A percentile compares a stretch with the other conserved stretches of the same genome.
Evolutionary conservation across 2,329 filamentous ascomycete genomes (phyloP).

Genomic region (Aspergillus ibericus): DNA sequence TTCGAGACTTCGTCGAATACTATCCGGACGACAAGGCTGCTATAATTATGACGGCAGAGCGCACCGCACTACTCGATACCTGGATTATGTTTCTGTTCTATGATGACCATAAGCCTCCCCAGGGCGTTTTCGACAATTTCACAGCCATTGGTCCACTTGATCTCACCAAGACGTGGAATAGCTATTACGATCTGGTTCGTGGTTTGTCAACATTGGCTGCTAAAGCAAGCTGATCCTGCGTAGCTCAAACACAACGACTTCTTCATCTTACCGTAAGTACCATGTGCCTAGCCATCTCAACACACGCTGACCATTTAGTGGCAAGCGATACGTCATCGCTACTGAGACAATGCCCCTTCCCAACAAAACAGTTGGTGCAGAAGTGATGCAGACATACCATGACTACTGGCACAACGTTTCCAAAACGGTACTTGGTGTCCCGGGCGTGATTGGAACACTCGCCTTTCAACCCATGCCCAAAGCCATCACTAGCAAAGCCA

Average conservation of each 20-base stretch:
- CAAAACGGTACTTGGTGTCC: conserved; percentile 27
- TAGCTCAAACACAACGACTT: conserved; percentile 45
- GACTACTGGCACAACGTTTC: conserved; percentile 36
- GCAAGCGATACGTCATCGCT: conserved; percentile 43
- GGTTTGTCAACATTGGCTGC: background rate
- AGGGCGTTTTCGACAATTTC: conserved; percentile 59
- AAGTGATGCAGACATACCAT: conserved; percentile 33
- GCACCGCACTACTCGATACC: conserved; percentile 49
- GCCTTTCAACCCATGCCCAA: conserved; percentile 41
- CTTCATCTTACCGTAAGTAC: conserved; percentile 28
- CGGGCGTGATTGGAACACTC: conserved; percentile 33
- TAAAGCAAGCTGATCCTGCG: background rate
- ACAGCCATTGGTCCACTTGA: conserved; percentile 49
- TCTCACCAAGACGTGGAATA: conserved; percentile 48
- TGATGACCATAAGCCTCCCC: conserved; percentile 56
- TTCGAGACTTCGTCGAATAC: conserved; percentile 43
- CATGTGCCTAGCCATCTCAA: conserved; percentile 15
- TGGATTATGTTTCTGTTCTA: conserved; percentile 66
- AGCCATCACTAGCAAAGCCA: conserved; percentile 34
- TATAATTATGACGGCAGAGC: conserved; percentile 58
- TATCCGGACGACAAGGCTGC: conserved; percentile 61
- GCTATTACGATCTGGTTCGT: conserved; percentile 49
- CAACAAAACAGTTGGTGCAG: conserved; percentile 27
- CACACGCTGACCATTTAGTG: conserved; percentile 22
- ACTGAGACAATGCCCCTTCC: conserved; percentile 43